Conservation (phyloP, 2,329 filamentous ascomycete species). For the Neofusicoccum cordaticola region DNA sequence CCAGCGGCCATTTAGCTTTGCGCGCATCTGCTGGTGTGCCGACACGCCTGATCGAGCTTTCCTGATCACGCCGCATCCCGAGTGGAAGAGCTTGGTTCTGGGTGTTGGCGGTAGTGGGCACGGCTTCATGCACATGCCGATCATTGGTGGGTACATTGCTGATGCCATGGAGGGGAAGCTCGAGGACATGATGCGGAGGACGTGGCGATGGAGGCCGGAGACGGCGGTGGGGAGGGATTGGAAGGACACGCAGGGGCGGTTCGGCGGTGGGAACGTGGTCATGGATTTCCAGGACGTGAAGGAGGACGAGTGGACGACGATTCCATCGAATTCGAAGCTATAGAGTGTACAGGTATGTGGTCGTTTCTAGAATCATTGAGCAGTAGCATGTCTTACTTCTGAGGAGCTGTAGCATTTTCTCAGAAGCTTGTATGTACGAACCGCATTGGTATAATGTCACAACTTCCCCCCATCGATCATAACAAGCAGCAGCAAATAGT, state of each 20-base stretch:
- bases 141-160: constrained; percentile 50
- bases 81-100: constrained; percentile 43
- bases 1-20: constrained; percentile 48
- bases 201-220: constrained; percentile 52
- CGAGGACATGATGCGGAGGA: constrained; percentile 41
- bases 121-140: constrained; percentile 54
- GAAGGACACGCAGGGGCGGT: constrained; percentile 49
- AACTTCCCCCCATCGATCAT: no score
- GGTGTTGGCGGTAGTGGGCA: constrained; percentile 54
- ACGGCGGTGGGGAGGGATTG: constrained; percentile 46
- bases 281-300: constrained; percentile 46
- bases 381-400: no score
- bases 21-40: constrained; percentile 57
- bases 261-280: constrained; percentile 47
- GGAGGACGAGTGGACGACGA: constrained; percentile 26
- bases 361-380: no score
- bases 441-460: no score
- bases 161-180: constrained; percentile 48
- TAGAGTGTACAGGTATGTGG: neutral
- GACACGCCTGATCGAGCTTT: constrained; percentile 56
- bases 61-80: constrained; percentile 51
- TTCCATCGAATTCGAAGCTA: constrained; percentile 7
- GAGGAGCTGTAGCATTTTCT: no score
- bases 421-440: no score
- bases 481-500: no score